Base-by-base conservation (phyloP, 208 protist species). In the Acanthamoeba sp. region DNA sequence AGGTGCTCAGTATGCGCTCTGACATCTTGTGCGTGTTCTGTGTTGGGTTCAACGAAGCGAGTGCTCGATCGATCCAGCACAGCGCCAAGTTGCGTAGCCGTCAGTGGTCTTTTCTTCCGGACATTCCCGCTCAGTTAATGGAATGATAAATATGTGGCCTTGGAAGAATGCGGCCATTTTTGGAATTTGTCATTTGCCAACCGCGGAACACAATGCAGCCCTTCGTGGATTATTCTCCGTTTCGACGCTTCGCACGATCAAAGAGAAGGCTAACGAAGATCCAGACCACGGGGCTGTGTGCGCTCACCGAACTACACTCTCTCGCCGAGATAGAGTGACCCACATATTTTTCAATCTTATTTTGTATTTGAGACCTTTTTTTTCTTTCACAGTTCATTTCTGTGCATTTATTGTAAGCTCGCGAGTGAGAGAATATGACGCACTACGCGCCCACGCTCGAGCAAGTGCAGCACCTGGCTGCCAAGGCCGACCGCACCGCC, bases 381-480 rank as follows among this genome's bases (percentile, higher is more conserved):
- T 69, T n/a, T 69, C 2, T 69, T 24, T 66, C 22, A 12, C 29
- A 27, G 1, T 69, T 69, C n/a, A 27, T 69, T 22, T 69, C 14
- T 7, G 22, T 69, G 16, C 22, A 69, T 36, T 36, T 22, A 69
- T 55, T 62, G 16, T 9, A 62, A 62, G 55, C 18, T 62, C 55
- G 9, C 20, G 55, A 62, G 20, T 16, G 16, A 55, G 27, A 62
- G 22, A 76, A 9, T 24, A 76, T 40, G 66, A 76, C 66, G 10
- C 66, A 76, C 32, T 76, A n/a, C 66, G n/a, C 66, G 29, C 66
- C 66, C 36, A 76, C 66, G 7, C 66, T 76, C 32, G 66, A 76
- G 1, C 12, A 76, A 42, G 66, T 76, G 29, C n/a, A 34, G 36
- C 66, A 42, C 2, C 66, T 76, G n/a, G 66, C 29, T 24, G 66